Base-by-base conservation (phyloP, 495 filamentous ascomycete genomes). In the Trypethelium eluteriae region DNA sequence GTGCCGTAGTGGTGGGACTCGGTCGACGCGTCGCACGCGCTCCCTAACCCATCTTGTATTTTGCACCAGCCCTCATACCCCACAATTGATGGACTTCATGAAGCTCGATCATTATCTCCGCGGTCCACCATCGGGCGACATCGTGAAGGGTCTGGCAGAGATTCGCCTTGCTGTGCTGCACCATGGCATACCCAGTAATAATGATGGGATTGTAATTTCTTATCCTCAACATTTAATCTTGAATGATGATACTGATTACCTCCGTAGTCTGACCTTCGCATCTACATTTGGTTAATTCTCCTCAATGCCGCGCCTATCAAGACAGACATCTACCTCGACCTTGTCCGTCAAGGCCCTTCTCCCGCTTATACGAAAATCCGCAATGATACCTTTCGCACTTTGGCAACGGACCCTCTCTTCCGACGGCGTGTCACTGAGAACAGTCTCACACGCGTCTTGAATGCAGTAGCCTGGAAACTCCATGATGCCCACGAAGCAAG, bases 291-390 rank as follows among this genome's bases (percentile, higher is more conserved):
- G 94, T 82, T 96, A 32, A 89, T 95, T 64, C 83, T 98, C 38
- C 88, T 98, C 66, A 87, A 93, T 73, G 87, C 92, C 44, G 86
- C 91, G 7, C 86, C 96, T 16, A 78, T 97, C 64, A 81, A 84
- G 34, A 96, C 95, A 66, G 89, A 96, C 72, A 81, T 86, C 62
- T 98, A 99, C 74, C 88, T 98, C 66, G 82, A 85, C 64, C 86
- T 99, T 32, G 89, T 98, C 67, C 92, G 94, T 71, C 92, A 93
- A 64, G 93, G 93, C 62, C 88, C 93, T 11, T 97, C 93, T 1
- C 92, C 92, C 2, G 92, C 91, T 14, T 96, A 99, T 76, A 85
- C 90, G 56, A 99, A 99, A 77, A 99, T 99, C 73, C 89, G 92
- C 72, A 96, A 99, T 71, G 94, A 99, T 75, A 96, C 94, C 38